These are phyloP conservation scores for Tephrocybe sp. DNA, from an alignment of 768 basidiomycete genomes.

Conservation along the genomic window DNA sequence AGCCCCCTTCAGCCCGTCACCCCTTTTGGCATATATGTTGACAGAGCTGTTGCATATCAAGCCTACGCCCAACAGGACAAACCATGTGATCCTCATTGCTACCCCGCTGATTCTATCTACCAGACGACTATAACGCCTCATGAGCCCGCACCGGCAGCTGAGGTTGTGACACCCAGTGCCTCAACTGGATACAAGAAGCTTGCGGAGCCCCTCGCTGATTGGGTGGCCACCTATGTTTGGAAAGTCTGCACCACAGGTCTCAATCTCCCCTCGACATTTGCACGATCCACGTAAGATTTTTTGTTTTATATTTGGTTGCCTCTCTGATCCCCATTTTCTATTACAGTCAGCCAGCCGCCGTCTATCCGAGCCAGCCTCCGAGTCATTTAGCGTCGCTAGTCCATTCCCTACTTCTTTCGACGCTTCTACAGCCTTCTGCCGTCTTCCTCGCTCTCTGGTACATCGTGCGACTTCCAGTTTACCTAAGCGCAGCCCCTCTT, in stretches of 20 bases:
- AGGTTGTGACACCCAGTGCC: slow-evolving; percentile 48
- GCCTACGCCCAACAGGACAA: slow-evolving; percentile 13
- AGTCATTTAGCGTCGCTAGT: slow-evolving; percentile 55
- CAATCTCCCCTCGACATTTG: slow-evolving; percentile 52
- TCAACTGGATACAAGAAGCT: slow-evolving; percentile 65
- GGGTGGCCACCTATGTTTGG: slow-evolving; percentile 80
- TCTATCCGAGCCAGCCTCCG: slow-evolving; percentile 47
- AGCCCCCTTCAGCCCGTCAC: slow-evolving; percentile 76
- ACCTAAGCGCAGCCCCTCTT: slow-evolving; percentile 51
- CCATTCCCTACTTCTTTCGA: slow-evolving; percentile 74
- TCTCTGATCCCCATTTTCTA: slow-evolving; percentile 9
- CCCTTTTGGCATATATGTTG: slow-evolving; percentile 74
- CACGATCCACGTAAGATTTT: slow-evolving; percentile 49
- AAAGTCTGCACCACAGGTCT: slow-evolving; percentile 76
- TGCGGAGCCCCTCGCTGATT: slow-evolving; percentile 74
- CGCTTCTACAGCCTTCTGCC: slow-evolving; percentile 78
- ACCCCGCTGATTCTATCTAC: slow-evolving; percentile 22
- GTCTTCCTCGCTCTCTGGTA: slow-evolving; percentile 81
- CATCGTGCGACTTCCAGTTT: slow-evolving; percentile 72
- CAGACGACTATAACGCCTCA: slow-evolving; percentile 29
- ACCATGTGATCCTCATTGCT: slow-evolving; percentile 18
- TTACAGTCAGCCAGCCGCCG: slow-evolving; percentile 30
- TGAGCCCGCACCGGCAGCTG: slow-evolving; percentile 37
- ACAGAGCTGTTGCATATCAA: slow-evolving; percentile 55
- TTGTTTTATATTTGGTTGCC: slow-evolving; percentile 13